Conservation (phyloP, 371 early-diverging fungal genomes). For the Mortierella sp. region DNA sequence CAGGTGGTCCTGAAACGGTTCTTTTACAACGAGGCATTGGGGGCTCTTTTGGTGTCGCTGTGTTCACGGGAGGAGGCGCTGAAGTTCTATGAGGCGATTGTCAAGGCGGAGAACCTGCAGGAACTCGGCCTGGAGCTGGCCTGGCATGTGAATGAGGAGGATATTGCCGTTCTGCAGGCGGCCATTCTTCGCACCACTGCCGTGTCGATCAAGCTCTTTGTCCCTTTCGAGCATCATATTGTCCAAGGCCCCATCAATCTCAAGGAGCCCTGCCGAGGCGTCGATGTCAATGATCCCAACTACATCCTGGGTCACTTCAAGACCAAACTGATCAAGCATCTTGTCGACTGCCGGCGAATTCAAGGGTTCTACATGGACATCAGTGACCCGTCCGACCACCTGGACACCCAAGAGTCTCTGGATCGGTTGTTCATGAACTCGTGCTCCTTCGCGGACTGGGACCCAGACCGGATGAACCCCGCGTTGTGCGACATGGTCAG, state of each 20-base stretch:
- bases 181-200: conserved; percentile 19
- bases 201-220: conserved; percentile 23
- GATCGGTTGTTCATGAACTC: conserved; percentile 15
- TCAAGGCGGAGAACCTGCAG: conserved; percentile 26
- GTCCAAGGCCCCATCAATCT: background rate
- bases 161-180: conserved; percentile 6
- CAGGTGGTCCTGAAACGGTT: conserved; percentile 23
- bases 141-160: conserved; percentile 22
- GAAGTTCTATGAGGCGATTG: conserved; percentile 25
- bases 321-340: conserved; percentile 20
- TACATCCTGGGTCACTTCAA: conserved; percentile 24
- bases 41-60: conserved; percentile 22
- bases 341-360: conserved; percentile 19
- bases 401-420: conserved; percentile 17
- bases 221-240: conserved; percentile 16
- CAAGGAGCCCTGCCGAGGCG: conserved; percentile 15
- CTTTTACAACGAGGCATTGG: conserved; percentile 28
- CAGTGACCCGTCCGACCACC: conserved; percentile 18
- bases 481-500: conserved; percentile 27
- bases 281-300: conserved; percentile 11
- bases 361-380: conserved; percentile 24
- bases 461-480: conserved; percentile 19
- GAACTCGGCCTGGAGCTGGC: conserved; percentile 23
- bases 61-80: conserved; percentile 18
- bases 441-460: conserved; percentile 17